These are phyloP conservation scores for Nemania sp. DNA, from an alignment of 2,329 filamentous ascomycete genomes.

Conservation along the genomic window DNA sequence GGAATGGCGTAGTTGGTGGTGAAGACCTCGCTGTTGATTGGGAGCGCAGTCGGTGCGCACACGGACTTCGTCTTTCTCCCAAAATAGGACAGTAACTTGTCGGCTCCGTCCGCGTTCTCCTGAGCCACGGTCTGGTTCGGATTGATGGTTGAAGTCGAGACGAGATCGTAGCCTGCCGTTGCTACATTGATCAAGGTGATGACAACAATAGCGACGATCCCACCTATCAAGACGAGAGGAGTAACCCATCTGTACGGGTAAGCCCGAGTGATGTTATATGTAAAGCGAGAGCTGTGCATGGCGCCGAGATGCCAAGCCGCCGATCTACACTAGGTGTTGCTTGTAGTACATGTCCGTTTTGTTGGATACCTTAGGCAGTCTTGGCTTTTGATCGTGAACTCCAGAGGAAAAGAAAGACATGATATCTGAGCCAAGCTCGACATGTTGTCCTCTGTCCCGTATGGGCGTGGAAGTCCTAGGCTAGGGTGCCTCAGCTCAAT, in stretches of 20 bases:
- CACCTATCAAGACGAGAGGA: slow-evolving; percentile 24
- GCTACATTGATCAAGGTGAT: slow-evolving; percentile 22
- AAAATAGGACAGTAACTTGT: background rate
- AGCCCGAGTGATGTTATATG: slow-evolving; percentile 20
- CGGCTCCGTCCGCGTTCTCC: background rate
- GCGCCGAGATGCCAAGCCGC: background rate
- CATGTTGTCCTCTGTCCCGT: background rate
- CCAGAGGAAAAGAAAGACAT: background rate
- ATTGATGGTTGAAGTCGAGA: slow-evolving; percentile 6
- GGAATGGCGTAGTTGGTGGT: slow-evolving; percentile 21
- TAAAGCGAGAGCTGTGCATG: slow-evolving; percentile 4
- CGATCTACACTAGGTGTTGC: background rate
- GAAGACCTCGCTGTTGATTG: slow-evolving; percentile 18
- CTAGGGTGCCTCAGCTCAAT: background rate
- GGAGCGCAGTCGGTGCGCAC: slow-evolving; percentile 15
- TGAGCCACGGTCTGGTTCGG: background rate
- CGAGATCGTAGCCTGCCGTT: slow-evolving; percentile 15
- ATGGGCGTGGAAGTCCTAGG: background rate
- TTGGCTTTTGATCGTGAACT: background rate
- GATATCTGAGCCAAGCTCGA: background rate
- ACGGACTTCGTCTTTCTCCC: background rate
- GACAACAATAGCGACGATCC: slow-evolving; percentile 20
- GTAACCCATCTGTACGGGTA: slow-evolving; percentile 32
- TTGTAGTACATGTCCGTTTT: too few relatives aligned
- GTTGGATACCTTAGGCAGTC: too few relatives aligned